Base-by-base conservation (phyloP, 192 early-diverging fungal species). In the Helicostylum pulchrum region DNA sequence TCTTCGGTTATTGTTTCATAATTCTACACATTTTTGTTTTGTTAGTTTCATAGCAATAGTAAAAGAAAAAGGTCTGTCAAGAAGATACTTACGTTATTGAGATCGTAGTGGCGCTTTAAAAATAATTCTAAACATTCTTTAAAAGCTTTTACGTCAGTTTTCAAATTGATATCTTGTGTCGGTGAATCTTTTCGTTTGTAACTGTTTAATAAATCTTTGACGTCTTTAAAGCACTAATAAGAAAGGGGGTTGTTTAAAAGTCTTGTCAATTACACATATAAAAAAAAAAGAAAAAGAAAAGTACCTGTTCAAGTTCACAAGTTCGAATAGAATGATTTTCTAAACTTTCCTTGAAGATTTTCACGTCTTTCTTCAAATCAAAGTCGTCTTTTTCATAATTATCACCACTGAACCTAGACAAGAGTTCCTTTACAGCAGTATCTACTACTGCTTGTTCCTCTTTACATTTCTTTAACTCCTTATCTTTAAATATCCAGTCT, bases 401-500 rank as follows among this genome's bases (percentile, higher is more conserved):
- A 1, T n/a, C 46, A 14, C 10, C 17, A 4, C 34, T 56, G n/a
- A 26, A 65, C 3, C 64, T 55, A 7, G 32, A 20, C 21, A 55
- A 19, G 4, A 65, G 23, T 45, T 56, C 39, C 36, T 21, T 12
- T 11, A 64, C 21, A 2, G 23, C 23, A 15, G 39, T 39, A 19
- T 19, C 15, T 2, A 65, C 19, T 20, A n/a, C 30, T 21, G 46
- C 43, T 15, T 34, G 62, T 7, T 68, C 32, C 7, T 5, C 12
- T 32, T 21, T 53, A 51, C 62, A 64, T 47, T 63, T 64, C 19
- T 67, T 54, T 9, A 70, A 32, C 4, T 59, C 64, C 7, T 61
- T 45, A 4, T 76, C 57, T 34, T 76, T 76, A 4, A 54, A 61
- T 49, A 64, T 57, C 74, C 74, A 76, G 23, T 76, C 61, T 15